Conservation (phyloP, 2,329 filamentous ascomycete genomes). For the Fusarium sulawesiense region DNA sequence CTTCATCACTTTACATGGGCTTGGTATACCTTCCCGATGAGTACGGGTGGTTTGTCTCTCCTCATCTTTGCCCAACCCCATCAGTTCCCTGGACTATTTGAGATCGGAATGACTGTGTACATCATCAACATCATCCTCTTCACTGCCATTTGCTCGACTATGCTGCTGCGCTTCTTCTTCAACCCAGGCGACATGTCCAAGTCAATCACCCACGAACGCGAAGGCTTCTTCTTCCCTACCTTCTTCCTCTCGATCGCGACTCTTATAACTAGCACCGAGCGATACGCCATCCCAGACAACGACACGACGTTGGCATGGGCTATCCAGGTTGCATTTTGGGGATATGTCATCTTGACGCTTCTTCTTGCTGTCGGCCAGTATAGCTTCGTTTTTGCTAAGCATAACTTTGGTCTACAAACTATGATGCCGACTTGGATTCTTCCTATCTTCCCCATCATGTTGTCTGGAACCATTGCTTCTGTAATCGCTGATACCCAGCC, state of each 20-base stretch:
- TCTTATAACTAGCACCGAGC: conserved; percentile 3
- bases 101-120: neutral
- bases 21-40: conserved; percentile 1
- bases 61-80: conserved; percentile 4
- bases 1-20: conserved; percentile 9
- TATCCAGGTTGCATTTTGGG: conserved; percentile 7
- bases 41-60: neutral
- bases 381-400: conserved; percentile 4
- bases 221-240: conserved; percentile 7
- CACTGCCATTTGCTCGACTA: neutral
- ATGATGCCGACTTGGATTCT: conserved; percentile 14
- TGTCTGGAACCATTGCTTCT: conserved; percentile 7
- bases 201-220: conserved; percentile 7
- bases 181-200: conserved; percentile 8
- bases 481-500: conserved; percentile 7
- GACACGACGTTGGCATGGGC: neutral
- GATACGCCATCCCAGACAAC: conserved; percentile 1
- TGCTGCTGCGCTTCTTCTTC: conserved; percentile 6
- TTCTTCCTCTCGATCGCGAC: conserved; percentile 4
- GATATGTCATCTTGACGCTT: conserved; percentile 1
- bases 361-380: conserved; percentile 1
- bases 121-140: conserved; percentile 5
- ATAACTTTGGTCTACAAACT: neutral
- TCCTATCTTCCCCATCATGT: conserved; percentile 6
- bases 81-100: neutral